These are phyloP conservation scores for Helotiales sp. DNA, from an alignment of 2,329 filamentous ascomycete genomes.

Conservation along the genomic window DNA sequence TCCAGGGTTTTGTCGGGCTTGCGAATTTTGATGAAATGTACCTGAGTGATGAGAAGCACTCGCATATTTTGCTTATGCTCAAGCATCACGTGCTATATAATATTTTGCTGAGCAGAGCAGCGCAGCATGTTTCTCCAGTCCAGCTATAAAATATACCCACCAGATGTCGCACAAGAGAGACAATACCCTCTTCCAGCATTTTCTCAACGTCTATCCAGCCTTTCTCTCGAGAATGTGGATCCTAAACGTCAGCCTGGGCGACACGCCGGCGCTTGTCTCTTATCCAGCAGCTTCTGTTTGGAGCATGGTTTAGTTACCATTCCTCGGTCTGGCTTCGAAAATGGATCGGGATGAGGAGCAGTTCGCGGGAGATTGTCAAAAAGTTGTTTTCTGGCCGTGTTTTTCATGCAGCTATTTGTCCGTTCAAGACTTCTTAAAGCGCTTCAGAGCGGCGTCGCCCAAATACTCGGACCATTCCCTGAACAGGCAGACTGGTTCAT, in stretches of 20 bases:
- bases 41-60: no score
- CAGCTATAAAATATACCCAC: no score
- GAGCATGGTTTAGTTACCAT: neutral
- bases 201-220: no score
- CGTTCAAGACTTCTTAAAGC: neutral
- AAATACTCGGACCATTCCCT: neutral
- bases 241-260: neutral
- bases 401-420: neutral
- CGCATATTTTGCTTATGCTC: no score
- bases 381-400: neutral
- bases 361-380: slow-evolving; percentile 1
- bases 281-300: neutral
- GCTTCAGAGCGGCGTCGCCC: neutral
- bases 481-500: neutral
- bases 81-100: no score
- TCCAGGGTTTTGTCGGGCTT: neutral
- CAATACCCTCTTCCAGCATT: no score
- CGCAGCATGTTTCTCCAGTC: no score
- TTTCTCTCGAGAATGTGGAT: no score
- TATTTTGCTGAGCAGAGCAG: no score
- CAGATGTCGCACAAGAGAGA: no score
- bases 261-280: neutral
- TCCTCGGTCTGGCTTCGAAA: slow-evolving; percentile 4
- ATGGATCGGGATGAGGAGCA: slow-evolving; percentile 1
- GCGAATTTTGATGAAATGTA: no score